Percentiles rank a stretch among this genome's conserved stretches.
These are phyloP conservation scores for Claviceps maximensis DNA, from an alignment of 2,329 filamentous ascomycete genomes.

Conservation along the genomic window DNA sequence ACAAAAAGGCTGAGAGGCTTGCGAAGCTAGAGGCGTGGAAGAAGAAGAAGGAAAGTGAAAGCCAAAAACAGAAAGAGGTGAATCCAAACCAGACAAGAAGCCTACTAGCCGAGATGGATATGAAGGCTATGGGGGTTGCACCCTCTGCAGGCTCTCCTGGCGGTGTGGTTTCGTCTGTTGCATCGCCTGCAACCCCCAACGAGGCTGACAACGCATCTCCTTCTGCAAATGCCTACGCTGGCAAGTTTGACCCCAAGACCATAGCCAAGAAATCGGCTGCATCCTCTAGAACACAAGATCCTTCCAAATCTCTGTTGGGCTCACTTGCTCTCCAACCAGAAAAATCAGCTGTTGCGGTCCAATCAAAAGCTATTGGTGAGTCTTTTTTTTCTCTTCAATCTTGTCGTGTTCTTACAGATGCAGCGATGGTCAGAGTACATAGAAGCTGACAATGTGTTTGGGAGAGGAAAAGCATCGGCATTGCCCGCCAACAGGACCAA, in stretches of 20 bases:
- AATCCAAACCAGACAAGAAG: slow-evolving; percentile 51
- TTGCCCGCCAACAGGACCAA: slow-evolving; percentile 58
- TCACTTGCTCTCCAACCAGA: slow-evolving; percentile 28
- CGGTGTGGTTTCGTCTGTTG: slow-evolving; percentile 31
- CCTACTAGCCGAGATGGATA: slow-evolving; percentile 61
- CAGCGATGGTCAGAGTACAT: not conserved
- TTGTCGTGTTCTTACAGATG: not conserved
- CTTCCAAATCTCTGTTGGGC: slow-evolving; percentile 36
- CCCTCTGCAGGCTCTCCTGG: slow-evolving; percentile 35
- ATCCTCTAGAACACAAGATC: slow-evolving; percentile 37
- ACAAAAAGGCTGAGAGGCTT: slow-evolving; percentile 64
- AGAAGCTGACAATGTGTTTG: not conserved
- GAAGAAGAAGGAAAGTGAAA: slow-evolving; percentile 69
- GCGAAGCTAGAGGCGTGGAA: slow-evolving; percentile 87
- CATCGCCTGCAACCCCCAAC: slow-evolving; percentile 31
- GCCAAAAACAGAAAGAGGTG: slow-evolving; percentile 57
- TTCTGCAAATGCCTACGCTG: slow-evolving; percentile 49
- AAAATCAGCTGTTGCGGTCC: slow-evolving; percentile 18
- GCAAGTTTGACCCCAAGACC: slow-evolving; percentile 78
- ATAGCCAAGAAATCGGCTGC: slow-evolving; percentile 67
- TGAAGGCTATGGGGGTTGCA: slow-evolving; percentile 42
- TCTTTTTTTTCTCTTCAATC: not conserved
- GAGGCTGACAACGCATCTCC: slow-evolving; percentile 36
- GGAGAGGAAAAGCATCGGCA: slow-evolving; percentile 30
- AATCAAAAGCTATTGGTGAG: slow-evolving; percentile 25